Evolutionary conservation across 805 yeast genomes (phyloP).

Genomic region (Teunomyces barrocoloradensis): DNA sequence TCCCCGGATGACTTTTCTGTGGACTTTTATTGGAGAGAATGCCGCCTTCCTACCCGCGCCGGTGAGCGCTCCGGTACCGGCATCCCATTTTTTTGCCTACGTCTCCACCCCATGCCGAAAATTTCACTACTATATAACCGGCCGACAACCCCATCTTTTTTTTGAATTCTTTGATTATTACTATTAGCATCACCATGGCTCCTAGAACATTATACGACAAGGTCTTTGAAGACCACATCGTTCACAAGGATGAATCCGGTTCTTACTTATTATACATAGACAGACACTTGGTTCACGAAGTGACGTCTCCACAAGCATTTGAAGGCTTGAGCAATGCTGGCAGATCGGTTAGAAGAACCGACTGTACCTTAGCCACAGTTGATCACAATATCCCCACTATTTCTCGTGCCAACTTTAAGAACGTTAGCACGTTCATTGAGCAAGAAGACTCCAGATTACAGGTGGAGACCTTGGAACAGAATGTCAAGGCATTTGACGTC

Average conservation of each 20-base stretch:
- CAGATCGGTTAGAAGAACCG: conserved; percentile 84
- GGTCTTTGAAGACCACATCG: conserved; percentile 92
- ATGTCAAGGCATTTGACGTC: conserved; percentile 84
- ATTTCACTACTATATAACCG: neutral
- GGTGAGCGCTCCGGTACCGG: conserved; percentile 6
- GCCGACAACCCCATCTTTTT: neutral
- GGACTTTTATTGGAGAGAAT: neutral
- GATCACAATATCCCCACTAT: conserved; percentile 97
- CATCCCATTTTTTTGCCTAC: neutral
- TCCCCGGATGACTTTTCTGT: neutral
- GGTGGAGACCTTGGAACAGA: conserved; percentile 87
- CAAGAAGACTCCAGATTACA: conserved; percentile 92
- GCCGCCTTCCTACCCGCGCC: neutral
- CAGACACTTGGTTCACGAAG: conserved; percentile 97
- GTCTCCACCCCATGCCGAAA: neutral
- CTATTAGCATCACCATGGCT: conserved; percentile 5
- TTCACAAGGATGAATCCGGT: conserved; percentile 83
- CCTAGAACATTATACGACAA: conserved; percentile 81
- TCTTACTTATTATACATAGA: conserved; percentile 88
- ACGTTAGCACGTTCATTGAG: conserved; percentile 74
- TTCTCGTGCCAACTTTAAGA: conserved; percentile 74
- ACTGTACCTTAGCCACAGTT: conserved; percentile 91
- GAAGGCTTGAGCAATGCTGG: conserved; percentile 90
- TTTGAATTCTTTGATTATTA: neutral
- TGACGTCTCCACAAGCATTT: conserved; percentile 98